Evolutionary conservation across 441 rosid genomes (phyloP), one percentile per base, ranked within the genome.

Genomic region (Aleurites moluccanus): DNA sequence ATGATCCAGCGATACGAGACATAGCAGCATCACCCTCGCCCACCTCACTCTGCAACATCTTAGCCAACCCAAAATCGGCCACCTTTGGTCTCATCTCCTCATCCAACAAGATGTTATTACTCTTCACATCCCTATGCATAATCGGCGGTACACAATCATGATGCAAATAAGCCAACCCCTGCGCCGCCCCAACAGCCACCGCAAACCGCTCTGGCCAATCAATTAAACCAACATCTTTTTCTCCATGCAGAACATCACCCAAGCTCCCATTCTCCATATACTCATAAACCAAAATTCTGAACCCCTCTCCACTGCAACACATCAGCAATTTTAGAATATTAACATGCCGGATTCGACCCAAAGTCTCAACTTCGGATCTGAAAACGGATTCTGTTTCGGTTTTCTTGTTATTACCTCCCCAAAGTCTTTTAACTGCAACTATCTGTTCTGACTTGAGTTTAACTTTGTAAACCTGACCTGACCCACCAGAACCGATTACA

Each of bases 51-150:
- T 76, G 85, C 75, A 91, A 73, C 28, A 84, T 62, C 86, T 88
- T 92, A 15, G 97, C 96, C 73, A 92, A 76, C 63, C 96, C 97
- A 6, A 91, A 92, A 82, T 92, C 97, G 0, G 93, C 97, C 11
- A 92, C 79, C 30, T 80, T 88, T 25, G 97, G 89, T 56, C 47
- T 80, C 87, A 89, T 82, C 50, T 86, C 92, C 6, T 72, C 80
- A 57, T 89, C 96, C 78, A 92, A 73, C 64, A 92, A 78, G 20
- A 92, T 88, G 18, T 92, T 92, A 80, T 85, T 89, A 63, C 92
- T 88, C 89, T 89, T 92, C 44, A 92, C 92, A 73, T 90, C 97
- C 25, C 97, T 85, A 75, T 92, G 93, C 68, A 92, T 80, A 33
- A 92, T 88, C 16, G 88, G 70, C 14, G 94, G 92, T 67, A 79